Conservation (phyloP, 1,284 basidiomycete species). For the Flammula alnicola region DNA sequence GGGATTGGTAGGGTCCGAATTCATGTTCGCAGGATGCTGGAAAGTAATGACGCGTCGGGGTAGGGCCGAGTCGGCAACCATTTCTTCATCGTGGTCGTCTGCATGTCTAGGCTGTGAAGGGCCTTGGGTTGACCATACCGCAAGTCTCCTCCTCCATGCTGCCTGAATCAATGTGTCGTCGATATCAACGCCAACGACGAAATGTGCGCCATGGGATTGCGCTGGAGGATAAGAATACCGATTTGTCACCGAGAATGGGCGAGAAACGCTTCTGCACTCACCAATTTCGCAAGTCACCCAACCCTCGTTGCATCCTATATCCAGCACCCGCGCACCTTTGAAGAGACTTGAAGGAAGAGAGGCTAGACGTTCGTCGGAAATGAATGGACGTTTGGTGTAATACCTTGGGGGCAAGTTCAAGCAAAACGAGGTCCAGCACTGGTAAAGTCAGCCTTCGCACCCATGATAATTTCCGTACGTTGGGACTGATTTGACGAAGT, state of each 20-base stretch:
- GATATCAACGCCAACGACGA: constrained; percentile 81
- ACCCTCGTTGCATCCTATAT: constrained; percentile 86
- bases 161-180: constrained; percentile 70
- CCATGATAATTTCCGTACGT: constrained; percentile 59
- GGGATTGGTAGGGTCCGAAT: constrained; percentile 77
- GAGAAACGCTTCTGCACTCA: constrained; percentile 30
- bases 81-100: constrained; percentile 10
- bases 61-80: neutral
- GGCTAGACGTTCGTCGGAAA: constrained; percentile 62
- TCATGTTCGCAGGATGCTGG: constrained; percentile 75
- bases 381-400: constrained; percentile 68
- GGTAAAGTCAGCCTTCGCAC: constrained; percentile 19
- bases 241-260: constrained; percentile 3
- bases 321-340: constrained; percentile 62
- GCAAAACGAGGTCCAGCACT: neutral
- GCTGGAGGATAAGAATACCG: constrained; percentile 42
- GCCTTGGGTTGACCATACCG: constrained; percentile 70
- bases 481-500: constrained; percentile 26
- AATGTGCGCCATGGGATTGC: constrained; percentile 61
- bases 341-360: constrained; percentile 62
- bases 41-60: constrained; percentile 53
- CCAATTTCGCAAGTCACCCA: constrained; percentile 83
- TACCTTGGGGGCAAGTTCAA: constrained; percentile 49
- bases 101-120: constrained; percentile 31
- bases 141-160: constrained; percentile 71